Evolutionary conservation across 768 basidiomycete genomes (phyloP).

Genomic region (Boletus vinaceobasis): DNA sequence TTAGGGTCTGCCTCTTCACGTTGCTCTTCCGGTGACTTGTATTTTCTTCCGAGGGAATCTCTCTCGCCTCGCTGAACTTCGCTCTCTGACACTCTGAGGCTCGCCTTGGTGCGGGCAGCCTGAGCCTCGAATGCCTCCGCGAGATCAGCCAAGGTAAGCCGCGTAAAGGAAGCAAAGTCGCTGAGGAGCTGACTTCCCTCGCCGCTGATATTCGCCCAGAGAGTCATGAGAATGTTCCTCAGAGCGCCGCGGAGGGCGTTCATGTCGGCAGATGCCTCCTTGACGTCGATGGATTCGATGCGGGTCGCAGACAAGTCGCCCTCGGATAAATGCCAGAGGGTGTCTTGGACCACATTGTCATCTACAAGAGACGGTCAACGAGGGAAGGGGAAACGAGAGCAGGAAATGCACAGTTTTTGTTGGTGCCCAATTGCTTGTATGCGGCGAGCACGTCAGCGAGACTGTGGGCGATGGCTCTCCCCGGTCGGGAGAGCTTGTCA

Average conservation of each 20-base stretch:
- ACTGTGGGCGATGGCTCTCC: conserved; percentile 47
- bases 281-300: conserved; percentile 36
- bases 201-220: conserved; percentile 51
- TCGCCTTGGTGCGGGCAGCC: conserved; percentile 50
- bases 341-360: conserved; percentile 63
- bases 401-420: conserved; percentile 53
- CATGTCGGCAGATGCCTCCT: conserved; percentile 49
- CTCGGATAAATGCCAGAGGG: conserved; percentile 60
- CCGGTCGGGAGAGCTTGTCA: conserved; percentile 52
- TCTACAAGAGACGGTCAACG: conserved; percentile 34
- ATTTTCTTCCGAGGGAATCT: conserved; percentile 53
- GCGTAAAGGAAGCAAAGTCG: conserved; percentile 63
- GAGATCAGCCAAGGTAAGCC: conserved; percentile 63
- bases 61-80: conserved; percentile 61
- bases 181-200: conserved; percentile 53
- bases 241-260: conserved; percentile 48
- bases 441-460: conserved; percentile 53
- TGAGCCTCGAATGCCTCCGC: conserved; percentile 55
- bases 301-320: conserved; percentile 45
- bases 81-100: conserved; percentile 51
- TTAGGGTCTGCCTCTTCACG: conserved; percentile 46
- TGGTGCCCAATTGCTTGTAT: conserved; percentile 49
- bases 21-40: conserved; percentile 40
- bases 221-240: conserved; percentile 46
- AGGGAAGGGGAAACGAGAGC: background rate